Evolutionary conservation across 1,139 yeast genomes (phyloP).

Genomic region (Geotrichum macrosporum): DNA sequence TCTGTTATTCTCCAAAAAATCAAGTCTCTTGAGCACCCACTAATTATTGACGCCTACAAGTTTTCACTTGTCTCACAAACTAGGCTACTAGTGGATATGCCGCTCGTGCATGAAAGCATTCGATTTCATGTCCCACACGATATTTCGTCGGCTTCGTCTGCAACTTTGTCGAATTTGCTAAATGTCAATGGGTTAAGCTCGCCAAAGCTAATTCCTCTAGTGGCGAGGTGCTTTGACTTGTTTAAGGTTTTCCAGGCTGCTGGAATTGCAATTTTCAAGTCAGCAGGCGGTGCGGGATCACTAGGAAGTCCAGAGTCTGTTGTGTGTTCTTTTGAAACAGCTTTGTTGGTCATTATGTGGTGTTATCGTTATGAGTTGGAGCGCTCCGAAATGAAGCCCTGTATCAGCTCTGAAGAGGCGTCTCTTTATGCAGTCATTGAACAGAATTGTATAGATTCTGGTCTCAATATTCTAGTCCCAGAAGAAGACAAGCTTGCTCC

Average conservation of each 20-base stretch:
- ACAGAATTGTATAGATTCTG: slow-evolving; percentile 28
- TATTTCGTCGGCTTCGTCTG: slow-evolving; percentile 28
- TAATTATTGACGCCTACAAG: slow-evolving; percentile 25
- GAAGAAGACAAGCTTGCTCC: slow-evolving; percentile 26
- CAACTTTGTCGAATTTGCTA: slow-evolving; percentile 21
- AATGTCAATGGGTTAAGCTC: slow-evolving; percentile 3
- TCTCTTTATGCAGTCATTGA: slow-evolving; percentile 28
- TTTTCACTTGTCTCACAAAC: slow-evolving; percentile 26
- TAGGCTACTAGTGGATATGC: slow-evolving; percentile 28
- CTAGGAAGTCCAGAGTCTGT: slow-evolving; percentile 28
- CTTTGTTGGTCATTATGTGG: slow-evolving; percentile 35
- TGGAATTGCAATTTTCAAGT: slow-evolving; percentile 25
- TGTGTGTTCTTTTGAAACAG: slow-evolving; percentile 31
- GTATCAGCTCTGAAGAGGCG: slow-evolving; percentile 21
- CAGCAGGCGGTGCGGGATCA: slow-evolving; percentile 19
- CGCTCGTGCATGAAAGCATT: slow-evolving; percentile 23
- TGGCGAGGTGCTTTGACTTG: slow-evolving; percentile 30
- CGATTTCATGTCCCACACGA: slow-evolving; percentile 32
- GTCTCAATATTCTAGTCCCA: slow-evolving; percentile 15
- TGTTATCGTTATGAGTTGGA: slow-evolving; percentile 33
- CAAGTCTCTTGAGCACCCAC: slow-evolving; percentile 28
- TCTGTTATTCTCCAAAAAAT: slow-evolving; percentile 22
- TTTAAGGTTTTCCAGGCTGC: slow-evolving; percentile 27
- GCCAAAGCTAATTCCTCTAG: slow-evolving; percentile 21
- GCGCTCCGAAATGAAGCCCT: not conserved